Evolutionary conservation across 164 flowering plant species (phyloP).

Genomic region (Nelumbo lutea): DNA sequence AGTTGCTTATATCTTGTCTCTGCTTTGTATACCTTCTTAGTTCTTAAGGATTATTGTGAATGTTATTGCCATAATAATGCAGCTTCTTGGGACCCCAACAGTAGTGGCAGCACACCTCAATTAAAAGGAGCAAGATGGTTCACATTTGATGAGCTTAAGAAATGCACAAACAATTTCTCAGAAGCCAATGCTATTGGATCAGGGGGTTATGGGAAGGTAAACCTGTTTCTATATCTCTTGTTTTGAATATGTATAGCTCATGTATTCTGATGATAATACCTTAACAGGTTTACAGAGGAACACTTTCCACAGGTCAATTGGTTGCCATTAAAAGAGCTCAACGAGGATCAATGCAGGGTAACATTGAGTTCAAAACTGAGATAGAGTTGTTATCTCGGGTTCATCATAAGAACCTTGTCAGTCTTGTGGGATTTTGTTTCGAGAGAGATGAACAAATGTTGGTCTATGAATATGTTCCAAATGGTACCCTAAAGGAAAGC

Average conservation of each 20-base stretch:
- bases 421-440: conserved; percentile 52
- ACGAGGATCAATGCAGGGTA: conserved; percentile 49
- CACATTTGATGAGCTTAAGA: conserved; percentile 58
- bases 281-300: conserved; percentile 47
- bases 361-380: conserved; percentile 49
- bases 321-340: conserved; percentile 60
- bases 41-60: neutral
- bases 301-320: conserved; percentile 28
- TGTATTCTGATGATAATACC: neutral
- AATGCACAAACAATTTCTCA: conserved; percentile 53
- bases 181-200: conserved; percentile 54
- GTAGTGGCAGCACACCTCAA: conserved; percentile 41
- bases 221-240: neutral
- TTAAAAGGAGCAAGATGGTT: conserved; percentile 58
- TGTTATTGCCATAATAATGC: conserved; percentile 7
- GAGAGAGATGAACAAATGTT: conserved; percentile 62
- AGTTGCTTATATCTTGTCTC: neutral
- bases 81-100: conserved; percentile 42
- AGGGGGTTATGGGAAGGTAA: conserved; percentile 67
- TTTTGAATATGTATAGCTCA: neutral
- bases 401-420: conserved; percentile 58
- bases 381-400: conserved; percentile 61
- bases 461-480: conserved; percentile 50
- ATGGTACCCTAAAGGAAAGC: conserved; percentile 41
- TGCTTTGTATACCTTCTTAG: too few relatives aligned